Evolutionary conservation across 2,329 filamentous ascomycete species (phyloP).

Genomic region (Apiospora arundinis): DNA sequence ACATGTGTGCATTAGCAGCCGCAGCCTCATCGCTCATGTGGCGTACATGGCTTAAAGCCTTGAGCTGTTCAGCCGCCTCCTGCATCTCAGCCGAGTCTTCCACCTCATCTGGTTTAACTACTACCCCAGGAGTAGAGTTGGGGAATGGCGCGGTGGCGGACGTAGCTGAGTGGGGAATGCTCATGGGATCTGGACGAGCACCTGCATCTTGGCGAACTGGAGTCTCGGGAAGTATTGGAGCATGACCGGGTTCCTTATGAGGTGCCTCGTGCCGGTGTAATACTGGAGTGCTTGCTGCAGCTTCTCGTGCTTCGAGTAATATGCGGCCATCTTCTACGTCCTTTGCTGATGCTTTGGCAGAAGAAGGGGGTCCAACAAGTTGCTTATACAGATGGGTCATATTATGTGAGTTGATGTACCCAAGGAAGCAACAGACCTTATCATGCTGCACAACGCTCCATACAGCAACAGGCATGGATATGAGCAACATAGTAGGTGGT

Average conservation of each 20-base stretch:
- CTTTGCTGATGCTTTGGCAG: constrained; percentile 53
- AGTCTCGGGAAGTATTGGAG: constrained; percentile 37
- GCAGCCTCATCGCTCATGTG: constrained; percentile 56
- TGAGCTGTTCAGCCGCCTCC: constrained; percentile 70
- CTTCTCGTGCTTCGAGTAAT: constrained; percentile 59
- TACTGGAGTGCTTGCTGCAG: constrained; percentile 46
- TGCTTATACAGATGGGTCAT: constrained; percentile 69
- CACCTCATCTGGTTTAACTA: constrained; percentile 53
- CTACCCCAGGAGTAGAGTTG: constrained; percentile 36
- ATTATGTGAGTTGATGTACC: constrained; percentile 71
- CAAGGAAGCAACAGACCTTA: constrained; percentile 70
- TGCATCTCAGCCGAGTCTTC: constrained; percentile 75
- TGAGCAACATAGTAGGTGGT: constrained; percentile 69
- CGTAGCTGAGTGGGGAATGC: constrained; percentile 34
- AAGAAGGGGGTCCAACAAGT: constrained; percentile 56
- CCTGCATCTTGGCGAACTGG: constrained; percentile 37
- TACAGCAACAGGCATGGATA: constrained; percentile 69
- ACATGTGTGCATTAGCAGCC: constrained; percentile 32
- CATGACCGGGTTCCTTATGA: constrained; percentile 29
- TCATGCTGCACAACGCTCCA: constrained; percentile 71
- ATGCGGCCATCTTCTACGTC: constrained; percentile 64
- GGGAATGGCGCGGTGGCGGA: constrained; percentile 32
- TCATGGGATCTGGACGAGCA: constrained; percentile 35
- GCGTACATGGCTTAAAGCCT: constrained; percentile 68
- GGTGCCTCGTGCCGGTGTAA: constrained; percentile 35